Percentiles rank a stretch among this genome's conserved stretches.
phyloP scores from a whole-genome alignment of 768 basidiomycete species.

The Amanita muscaria region DNA sequence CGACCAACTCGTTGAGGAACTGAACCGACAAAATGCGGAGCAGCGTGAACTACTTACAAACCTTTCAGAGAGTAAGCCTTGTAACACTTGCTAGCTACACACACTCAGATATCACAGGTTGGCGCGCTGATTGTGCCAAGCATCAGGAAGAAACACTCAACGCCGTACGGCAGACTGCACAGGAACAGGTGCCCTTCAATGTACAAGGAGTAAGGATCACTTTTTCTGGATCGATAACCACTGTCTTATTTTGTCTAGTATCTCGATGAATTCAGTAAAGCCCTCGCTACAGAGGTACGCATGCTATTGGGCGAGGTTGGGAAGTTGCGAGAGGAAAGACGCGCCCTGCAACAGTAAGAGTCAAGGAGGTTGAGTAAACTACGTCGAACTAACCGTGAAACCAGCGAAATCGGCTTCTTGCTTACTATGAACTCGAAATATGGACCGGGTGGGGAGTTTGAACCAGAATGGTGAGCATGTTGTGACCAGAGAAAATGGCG shows the following conservation, averaged over 20 bases:
- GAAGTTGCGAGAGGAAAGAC: constrained; percentile 70
- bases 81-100: neutral
- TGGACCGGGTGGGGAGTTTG: constrained; percentile 79
- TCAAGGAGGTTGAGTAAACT: neutral
- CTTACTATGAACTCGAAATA: constrained; percentile 67
- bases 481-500: no score
- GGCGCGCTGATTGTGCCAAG: constrained; percentile 55
- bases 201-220: constrained; percentile 57
- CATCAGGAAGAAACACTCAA: constrained; percentile 63
- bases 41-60: constrained; percentile 45
- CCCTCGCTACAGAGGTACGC: constrained; percentile 74
- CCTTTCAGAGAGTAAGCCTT: constrained; percentile 48
- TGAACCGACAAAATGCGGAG: constrained; percentile 50
- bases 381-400: neutral
- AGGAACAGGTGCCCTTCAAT: constrained; percentile 75
- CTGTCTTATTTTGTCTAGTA: constrained; percentile 37
- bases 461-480: constrained; percentile 71
- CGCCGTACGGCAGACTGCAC: constrained; percentile 61
- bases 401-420: constrained; percentile 68
- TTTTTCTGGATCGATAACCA: neutral
- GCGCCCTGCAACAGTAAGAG: constrained; percentile 70
- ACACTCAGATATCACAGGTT: constrained; percentile 32
- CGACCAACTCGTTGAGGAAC: constrained; percentile 50
- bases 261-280: constrained; percentile 81
- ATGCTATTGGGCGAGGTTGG: constrained; percentile 80